Evolutionary conservation across 352 stramenopile genomes (phyloP), one percentile per base, ranked within the genome.

Genomic region (Pythium folliculosum): DNA sequence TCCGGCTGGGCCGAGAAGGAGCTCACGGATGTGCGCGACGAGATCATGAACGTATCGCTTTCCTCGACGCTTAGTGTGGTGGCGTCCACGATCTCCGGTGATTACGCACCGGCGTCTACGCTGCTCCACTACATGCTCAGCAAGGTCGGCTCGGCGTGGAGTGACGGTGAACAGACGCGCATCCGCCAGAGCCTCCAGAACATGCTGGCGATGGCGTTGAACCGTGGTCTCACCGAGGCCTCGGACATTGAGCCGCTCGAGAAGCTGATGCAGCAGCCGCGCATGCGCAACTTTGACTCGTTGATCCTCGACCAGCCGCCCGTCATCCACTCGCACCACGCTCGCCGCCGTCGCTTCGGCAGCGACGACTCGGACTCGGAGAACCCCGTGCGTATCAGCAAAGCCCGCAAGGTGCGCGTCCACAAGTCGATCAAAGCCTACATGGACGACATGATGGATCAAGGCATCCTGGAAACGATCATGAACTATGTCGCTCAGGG

Each of bases 151-250:
- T 77, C 81, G 56, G 85, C 87, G 1, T 95, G 87, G 87, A 90
- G 78, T 22, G 86, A 95, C 21, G 87, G 87, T 30, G 87, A 95
- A 70, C 81, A 93, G 49, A 95, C 87, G 32, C 85, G 87, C 17
- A 85, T 95, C 65, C 85, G 87, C 14, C 87, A 95, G 63, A 91
- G 84, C 62, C 84, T 95, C 19, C 82, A 94, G 71, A 95, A 95
- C 65, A 95, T 95, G 84, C 89, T 94, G 49, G 78, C 85, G 4
- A 76, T 92, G 44, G 82, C 77, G 14, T 67, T 94, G n/a, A 85
- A 94, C 76, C 85, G 87, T 47, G 80, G 84, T 27, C 73, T 95
- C 10, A 88, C 76, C 2, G 87, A 94, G 49, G 74, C 78, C n/a
- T 59, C 65, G 32, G 81, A 71, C 3, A 81, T 94, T 38, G 84